phyloP scores from a whole-genome alignment of 345 rosid species.

The Moricandia moricandioides region DNA sequence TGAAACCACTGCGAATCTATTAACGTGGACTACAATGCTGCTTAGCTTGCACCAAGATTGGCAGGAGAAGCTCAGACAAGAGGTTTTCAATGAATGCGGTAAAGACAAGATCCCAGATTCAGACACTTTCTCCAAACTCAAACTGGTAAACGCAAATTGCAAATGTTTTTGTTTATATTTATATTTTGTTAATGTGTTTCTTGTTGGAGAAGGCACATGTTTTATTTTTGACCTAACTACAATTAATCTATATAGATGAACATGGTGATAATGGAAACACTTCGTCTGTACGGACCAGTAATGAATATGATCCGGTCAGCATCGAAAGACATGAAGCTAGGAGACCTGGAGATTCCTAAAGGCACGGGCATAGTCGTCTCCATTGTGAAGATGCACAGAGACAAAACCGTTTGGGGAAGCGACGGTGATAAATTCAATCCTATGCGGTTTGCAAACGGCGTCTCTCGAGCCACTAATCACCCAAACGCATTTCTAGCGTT shows the following conservation, averaged over 20 bases:
- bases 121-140: not conserved
- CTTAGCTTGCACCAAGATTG: no score
- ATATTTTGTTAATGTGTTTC: not conserved
- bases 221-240: not conserved
- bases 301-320: not conserved
- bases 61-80: no score
- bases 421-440: not conserved
- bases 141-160: not conserved
- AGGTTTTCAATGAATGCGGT: no score
- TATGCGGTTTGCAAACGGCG: not conserved
- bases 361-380: not conserved
- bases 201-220: not conserved
- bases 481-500: no score
- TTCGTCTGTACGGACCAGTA: not conserved
- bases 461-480: not conserved
- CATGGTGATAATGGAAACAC: not conserved
- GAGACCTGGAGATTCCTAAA: not conserved
- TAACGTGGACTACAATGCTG: no score
- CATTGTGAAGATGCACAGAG: not conserved
- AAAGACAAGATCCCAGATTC: not conserved
- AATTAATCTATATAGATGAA: no score
- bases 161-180: no score
- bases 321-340: not conserved
- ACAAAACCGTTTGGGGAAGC: not conserved
- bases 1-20: no score